Base-by-base conservation (phyloP, 352 stramenopile species). In the Phytophthora fragariaefolia region DNA sequence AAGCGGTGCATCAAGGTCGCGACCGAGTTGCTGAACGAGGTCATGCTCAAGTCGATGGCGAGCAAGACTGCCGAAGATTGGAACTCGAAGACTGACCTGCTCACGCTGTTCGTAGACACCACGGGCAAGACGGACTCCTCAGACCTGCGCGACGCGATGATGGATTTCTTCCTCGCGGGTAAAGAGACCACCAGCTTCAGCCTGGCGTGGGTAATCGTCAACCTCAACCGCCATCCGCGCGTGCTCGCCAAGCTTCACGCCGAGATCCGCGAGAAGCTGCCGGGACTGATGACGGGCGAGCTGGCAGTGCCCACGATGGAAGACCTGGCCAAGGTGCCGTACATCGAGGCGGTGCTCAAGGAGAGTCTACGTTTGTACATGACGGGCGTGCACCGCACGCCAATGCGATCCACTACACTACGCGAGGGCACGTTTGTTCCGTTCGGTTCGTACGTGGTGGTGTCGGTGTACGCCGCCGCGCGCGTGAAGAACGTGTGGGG, bases 321-420 rank as follows among this genome's bases (percentile, higher is more conserved):
- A 23, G 67, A 87, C 23, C 57, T 89, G 27, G 71, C 77, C 62
- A 66, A 83, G 36, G 55, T 93, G 12, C 75, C 73, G 36, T 93
- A 91, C 69, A 55, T 94, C 22, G 75, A 89, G 30, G 87, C 80
- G 0, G 71, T 83, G 10, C 69, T 93, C 22, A 74, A 74, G 13
- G 88, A 96, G 63, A 89, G 52, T 53, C 56, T 94, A 18, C 80
- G 88, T 2, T 43, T 96, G 42, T 80, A 85, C 56, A 87, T 88
- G 6, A 70, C 75, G 13, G 69, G 75, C 10, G 75, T 83, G 1
- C 57, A 73, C 7, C 80, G 85, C 13, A 76, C 69, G 12, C 58
- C 75, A 1, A 75, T 57, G 12, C 40, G 52, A 0, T 87, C 88
- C 23, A 80, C 80, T 18, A 87, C 79, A 57, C 70, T 94, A 1